These are phyloP conservation scores for Saitozyma podzolica DNA, from an alignment of 768 basidiomycete genomes.

Conservation along the genomic window DNA sequence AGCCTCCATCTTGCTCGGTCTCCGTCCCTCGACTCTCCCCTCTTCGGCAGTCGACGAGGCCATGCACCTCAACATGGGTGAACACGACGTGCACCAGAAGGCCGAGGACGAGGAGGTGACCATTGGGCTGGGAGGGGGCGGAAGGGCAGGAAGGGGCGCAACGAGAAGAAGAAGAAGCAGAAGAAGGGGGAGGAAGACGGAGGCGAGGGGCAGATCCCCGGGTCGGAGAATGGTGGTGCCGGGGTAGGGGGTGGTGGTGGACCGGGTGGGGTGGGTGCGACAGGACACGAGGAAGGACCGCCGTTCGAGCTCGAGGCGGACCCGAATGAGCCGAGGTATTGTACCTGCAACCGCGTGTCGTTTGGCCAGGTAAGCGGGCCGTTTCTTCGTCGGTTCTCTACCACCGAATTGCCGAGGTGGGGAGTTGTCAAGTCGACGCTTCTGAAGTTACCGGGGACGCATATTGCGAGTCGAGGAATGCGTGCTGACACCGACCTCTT, in stretches of 20 bases:
- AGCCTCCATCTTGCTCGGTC: constrained; percentile 46
- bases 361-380: constrained; percentile 34
- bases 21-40: constrained; percentile 41
- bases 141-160: constrained; percentile 11
- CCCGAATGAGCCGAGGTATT: constrained; percentile 51
- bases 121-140: constrained; percentile 2
- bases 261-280: too few relatives aligned
- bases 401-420: too few relatives aligned
- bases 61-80: constrained; percentile 9
- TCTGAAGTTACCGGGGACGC: too few relatives aligned
- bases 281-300: too few relatives aligned
- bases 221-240: not conserved
- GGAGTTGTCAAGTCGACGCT: too few relatives aligned
- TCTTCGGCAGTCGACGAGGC: constrained; percentile 32
- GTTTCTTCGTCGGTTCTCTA: not conserved
- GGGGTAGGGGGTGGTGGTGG: too few relatives aligned
- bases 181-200: constrained; percentile 13
- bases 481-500: not conserved
- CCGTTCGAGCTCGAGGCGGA: not conserved
- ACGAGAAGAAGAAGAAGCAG: constrained; percentile 18
- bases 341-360: constrained; percentile 49
- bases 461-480: not conserved
- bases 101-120: constrained; percentile 5
- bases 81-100: constrained; percentile 1
- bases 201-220: constrained; percentile 1